These are phyloP conservation scores for Aspergillus phoenicis DNA, from an alignment of 2,329 filamentous ascomycete species.

Conservation along the genomic window DNA sequence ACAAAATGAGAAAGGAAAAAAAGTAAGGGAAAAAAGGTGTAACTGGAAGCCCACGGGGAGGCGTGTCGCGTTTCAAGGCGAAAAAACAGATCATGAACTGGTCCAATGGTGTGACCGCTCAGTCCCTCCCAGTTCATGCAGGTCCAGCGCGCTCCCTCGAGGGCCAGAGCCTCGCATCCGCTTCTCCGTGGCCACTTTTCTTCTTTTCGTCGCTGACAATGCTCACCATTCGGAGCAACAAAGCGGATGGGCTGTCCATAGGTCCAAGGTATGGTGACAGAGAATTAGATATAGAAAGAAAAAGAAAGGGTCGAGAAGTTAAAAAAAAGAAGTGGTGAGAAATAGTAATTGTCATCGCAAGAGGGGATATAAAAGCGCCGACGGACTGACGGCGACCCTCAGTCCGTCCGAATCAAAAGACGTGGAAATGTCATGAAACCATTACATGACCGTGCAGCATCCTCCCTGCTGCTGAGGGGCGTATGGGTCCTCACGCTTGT, in stretches of 20 bases:
- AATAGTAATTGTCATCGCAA: constrained; percentile 19
- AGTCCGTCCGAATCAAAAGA: constrained; percentile 24
- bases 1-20: constrained; percentile 27
- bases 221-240: constrained; percentile 5
- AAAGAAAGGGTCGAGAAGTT: constrained; percentile 19
- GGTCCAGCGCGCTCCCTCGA: constrained; percentile 24
- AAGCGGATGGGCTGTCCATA: constrained; percentile 15
- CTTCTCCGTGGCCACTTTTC: neutral
- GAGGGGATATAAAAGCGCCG: constrained; percentile 23
- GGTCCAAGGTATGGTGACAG: constrained; percentile 20
- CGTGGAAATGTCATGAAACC: constrained; percentile 32
- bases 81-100: neutral
- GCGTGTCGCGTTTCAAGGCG: neutral
- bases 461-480: constrained; percentile 89
- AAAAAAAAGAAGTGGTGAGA: constrained; percentile 5
- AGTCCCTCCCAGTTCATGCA: constrained; percentile 23
- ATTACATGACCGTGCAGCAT: constrained; percentile 94
- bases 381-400: constrained; percentile 27
- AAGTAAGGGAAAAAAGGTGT: constrained; percentile 24
- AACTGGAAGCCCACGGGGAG: constrained; percentile 12
- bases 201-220: constrained; percentile 9
- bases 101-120: constrained; percentile 1
- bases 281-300: constrained; percentile 20
- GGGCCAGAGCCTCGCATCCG: no score
- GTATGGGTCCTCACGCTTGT: constrained; percentile 97